phyloP scores from a whole-genome alignment of 192 early-diverging fungal species.

The Mortierella claussenii region DNA sequence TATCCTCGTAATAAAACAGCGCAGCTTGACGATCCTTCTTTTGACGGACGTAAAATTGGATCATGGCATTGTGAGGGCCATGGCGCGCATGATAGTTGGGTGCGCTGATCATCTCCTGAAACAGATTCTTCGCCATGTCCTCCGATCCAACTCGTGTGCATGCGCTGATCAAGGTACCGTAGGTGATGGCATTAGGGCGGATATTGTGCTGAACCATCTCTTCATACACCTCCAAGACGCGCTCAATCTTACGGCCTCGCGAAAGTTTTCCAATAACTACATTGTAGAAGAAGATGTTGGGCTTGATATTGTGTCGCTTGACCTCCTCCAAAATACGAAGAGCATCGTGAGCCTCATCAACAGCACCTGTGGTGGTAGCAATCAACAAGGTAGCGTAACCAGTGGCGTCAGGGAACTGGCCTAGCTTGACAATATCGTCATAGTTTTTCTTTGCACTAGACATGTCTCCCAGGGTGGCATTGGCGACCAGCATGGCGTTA shows the following conservation, averaged over 20 bases:
- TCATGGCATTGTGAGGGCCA: slow-evolving; percentile 70
- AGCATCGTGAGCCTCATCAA: slow-evolving; percentile 66
- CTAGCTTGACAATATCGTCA: slow-evolving; percentile 56
- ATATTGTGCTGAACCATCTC: slow-evolving; percentile 65
- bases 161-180: slow-evolving; percentile 67
- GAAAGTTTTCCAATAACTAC: slow-evolving; percentile 69
- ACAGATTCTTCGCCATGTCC: slow-evolving; percentile 54
- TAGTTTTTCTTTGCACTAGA: slow-evolving; percentile 62
- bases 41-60: slow-evolving; percentile 70
- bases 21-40: slow-evolving; percentile 58
- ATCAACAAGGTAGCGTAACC: slow-evolving; percentile 65
- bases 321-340: slow-evolving; percentile 67
- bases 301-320: slow-evolving; percentile 62
- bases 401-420: slow-evolving; percentile 60
- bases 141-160: slow-evolving; percentile 54
- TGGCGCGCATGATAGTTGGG: slow-evolving; percentile 60
- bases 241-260: slow-evolving; percentile 66
- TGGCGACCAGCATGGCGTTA: slow-evolving; percentile 62
- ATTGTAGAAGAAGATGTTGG: slow-evolving; percentile 68
- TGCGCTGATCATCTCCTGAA: slow-evolving; percentile 60
- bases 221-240: slow-evolving; percentile 59
- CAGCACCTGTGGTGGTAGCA: slow-evolving; percentile 57
- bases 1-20: slow-evolving; percentile 59
- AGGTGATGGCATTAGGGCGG: slow-evolving; percentile 63
- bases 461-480: slow-evolving; percentile 63